A percentile compares a stretch with the other conserved stretches of the same genome.
Conservation (phyloP, 176 grass and related monocot species). For the Carex littledalei region DNA sequence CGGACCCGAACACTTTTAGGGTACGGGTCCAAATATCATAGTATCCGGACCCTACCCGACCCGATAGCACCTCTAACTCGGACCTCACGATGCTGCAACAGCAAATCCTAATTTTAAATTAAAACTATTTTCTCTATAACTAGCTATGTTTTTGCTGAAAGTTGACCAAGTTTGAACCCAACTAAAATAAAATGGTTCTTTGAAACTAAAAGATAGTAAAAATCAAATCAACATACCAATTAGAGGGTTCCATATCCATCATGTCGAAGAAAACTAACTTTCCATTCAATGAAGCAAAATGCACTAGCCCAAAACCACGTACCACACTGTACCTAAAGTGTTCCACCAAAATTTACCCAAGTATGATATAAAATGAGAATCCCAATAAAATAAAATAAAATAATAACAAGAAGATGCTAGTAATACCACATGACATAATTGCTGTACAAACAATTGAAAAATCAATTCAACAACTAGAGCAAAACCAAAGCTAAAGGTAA, state of each 20-base stretch:
- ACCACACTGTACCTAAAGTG: slow-evolving; percentile 19
- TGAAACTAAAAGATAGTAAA: background rate
- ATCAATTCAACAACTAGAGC: background rate
- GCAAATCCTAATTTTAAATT: background rate
- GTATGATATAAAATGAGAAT: slow-evolving; percentile 14
- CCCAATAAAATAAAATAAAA: background rate
- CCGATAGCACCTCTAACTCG: too few relatives aligned
- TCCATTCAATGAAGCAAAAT: slow-evolving; percentile 5
- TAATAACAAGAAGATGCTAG: background rate
- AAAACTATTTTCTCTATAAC: background rate
- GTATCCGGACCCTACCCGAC: too few relatives aligned
- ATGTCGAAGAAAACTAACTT: background rate
- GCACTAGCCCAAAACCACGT: background rate
- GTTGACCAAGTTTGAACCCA: background rate
- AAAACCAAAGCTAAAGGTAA: slow-evolving; percentile 3
- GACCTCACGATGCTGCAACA: background rate
- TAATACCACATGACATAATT: background rate
- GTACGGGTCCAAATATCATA: too few relatives aligned
- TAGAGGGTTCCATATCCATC: slow-evolving; percentile 6
- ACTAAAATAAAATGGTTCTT: background rate
- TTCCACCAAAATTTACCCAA: slow-evolving; percentile 6
- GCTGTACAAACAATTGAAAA: background rate
- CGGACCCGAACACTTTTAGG: too few relatives aligned
- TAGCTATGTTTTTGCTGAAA: background rate
- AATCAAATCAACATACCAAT: background rate